Conservation (phyloP, 2,329 filamentous ascomycete genomes). For the Fusarium sp. region DNA sequence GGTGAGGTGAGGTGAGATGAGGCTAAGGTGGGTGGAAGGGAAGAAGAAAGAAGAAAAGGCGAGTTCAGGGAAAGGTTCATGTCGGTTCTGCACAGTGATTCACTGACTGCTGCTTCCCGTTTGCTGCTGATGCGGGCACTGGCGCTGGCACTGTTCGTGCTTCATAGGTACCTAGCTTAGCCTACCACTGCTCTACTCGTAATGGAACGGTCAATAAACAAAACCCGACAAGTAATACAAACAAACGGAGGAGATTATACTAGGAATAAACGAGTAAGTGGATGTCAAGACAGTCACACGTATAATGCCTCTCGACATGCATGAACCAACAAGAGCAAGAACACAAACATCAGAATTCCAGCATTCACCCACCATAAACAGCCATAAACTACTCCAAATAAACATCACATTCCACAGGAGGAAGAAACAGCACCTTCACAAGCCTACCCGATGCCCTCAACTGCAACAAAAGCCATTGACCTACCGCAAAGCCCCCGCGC, state of each 20-base stretch:
- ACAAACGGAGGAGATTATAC: rapidly evolving
- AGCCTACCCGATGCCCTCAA: too few species aligned
- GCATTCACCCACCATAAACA: neutral
- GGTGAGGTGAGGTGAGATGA: neutral
- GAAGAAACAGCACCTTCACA: too few species aligned
- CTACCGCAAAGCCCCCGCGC: too few species aligned
- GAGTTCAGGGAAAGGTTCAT: rapidly evolving
- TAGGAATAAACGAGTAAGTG: rapidly evolving
- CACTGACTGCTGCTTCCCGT: neutral
- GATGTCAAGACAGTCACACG: neutral
- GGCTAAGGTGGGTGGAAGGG: neutral
- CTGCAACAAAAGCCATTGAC: too few species aligned
- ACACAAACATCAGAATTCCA: neutral
- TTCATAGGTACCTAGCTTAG: too few species aligned
- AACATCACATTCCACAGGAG: rapidly evolving
- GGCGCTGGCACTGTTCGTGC: neutral
- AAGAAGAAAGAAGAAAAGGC: neutral
- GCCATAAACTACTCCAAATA: rapidly evolving
- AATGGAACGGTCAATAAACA: neutral
- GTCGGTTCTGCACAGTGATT: neutral
- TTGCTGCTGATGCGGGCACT: neutral
- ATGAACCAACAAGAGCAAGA: neutral
- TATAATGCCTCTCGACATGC: neutral
- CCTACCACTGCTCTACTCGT: rapidly evolving
- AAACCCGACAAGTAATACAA: neutral